phyloP scores from a whole-genome alignment of 129 eudicot genomes.

The Mikania micrantha region DNA sequence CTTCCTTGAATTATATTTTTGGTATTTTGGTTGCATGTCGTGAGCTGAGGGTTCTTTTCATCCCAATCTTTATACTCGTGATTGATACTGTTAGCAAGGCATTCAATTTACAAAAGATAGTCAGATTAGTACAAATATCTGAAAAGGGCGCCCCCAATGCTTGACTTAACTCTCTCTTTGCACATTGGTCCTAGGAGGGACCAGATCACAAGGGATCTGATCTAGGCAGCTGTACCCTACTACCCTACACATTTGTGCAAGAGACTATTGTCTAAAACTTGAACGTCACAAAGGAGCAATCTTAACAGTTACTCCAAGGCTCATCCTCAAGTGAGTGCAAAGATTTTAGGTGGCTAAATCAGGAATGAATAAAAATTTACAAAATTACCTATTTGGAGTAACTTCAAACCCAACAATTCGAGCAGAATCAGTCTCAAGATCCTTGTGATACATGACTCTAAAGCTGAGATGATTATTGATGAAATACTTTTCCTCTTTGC shows the following conservation, averaged over 20 bases:
- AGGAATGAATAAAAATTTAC: not conserved
- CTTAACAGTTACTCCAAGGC: too few species aligned
- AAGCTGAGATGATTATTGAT: constrained; percentile 91
- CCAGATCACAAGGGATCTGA: too few species aligned
- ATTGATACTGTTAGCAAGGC: constrained; percentile 43
- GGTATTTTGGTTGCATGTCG: constrained; percentile 85
- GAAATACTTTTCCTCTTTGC: constrained; percentile 85
- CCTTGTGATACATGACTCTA: constrained; percentile 93
- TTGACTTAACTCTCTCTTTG: too few species aligned
- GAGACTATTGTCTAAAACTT: too few species aligned
- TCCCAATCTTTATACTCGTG: constrained; percentile 97
- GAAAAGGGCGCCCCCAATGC: too few species aligned
- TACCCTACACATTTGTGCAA: too few species aligned
- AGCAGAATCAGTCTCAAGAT: constrained; percentile 77
- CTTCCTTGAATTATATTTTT: constrained; percentile 73
- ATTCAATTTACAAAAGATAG: not conserved
- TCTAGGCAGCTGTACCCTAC: too few species aligned
- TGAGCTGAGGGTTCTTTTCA: constrained; percentile 79
- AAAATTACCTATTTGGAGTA: constrained; percentile 76
- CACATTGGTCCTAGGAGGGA: too few species aligned
- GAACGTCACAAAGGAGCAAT: too few species aligned
- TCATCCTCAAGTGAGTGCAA: too few species aligned
- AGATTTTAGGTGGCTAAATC: not conserved
- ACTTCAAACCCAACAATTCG: constrained; percentile 97
- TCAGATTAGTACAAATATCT: too few species aligned